A percentile compares a stretch with the other conserved stretches of the same genome.
phyloP scores from a whole-genome alignment of 1,284 basidiomycete genomes.

The Rhizoctonia solani region DNA sequence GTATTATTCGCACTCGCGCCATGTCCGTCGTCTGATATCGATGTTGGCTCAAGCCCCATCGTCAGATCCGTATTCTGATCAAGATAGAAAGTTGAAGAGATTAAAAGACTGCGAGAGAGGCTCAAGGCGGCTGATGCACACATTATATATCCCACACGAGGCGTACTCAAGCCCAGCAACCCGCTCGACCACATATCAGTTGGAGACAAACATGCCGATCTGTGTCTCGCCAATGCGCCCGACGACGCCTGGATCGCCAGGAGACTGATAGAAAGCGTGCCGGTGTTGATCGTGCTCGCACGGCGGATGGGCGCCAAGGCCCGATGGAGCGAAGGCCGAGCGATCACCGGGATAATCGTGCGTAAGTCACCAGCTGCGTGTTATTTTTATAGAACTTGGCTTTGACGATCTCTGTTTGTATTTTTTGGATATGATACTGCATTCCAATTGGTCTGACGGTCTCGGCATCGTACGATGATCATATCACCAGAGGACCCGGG shows the following conservation, averaged over 20 bases:
- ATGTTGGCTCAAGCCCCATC: conserved; percentile 28
- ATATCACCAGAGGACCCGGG: conserved; percentile 25
- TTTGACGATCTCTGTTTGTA: neutral
- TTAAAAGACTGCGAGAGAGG: conserved; percentile 5
- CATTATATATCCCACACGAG: conserved; percentile 2
- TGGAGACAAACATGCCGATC: conserved; percentile 16
- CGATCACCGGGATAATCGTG: conserved; percentile 32
- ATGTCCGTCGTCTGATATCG: conserved; percentile 8
- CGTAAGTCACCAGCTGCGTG: no score
- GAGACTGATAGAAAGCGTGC: conserved; percentile 12
- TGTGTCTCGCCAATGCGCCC: conserved; percentile 28
- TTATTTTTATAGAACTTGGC: neutral
- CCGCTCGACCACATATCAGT: conserved; percentile 11
- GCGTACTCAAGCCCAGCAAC: neutral
- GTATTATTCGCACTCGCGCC: conserved; percentile 43
- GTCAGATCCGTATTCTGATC: conserved; percentile 30
- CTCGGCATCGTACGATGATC: conserved; percentile 25
- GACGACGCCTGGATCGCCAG: conserved; percentile 17
- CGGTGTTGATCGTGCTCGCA: conserved; percentile 6
- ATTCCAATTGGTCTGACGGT: conserved; percentile 26
- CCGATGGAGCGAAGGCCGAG: conserved; percentile 27
- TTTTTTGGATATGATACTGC: conserved; percentile 3
- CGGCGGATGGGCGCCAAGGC: conserved; percentile 30
- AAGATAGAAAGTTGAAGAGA: conserved; percentile 10
- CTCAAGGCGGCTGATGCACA: conserved; percentile 6